These are phyloP conservation scores for Geosmithia flava DNA, from an alignment of 2,329 filamentous ascomycete genomes.

Conservation along the genomic window DNA sequence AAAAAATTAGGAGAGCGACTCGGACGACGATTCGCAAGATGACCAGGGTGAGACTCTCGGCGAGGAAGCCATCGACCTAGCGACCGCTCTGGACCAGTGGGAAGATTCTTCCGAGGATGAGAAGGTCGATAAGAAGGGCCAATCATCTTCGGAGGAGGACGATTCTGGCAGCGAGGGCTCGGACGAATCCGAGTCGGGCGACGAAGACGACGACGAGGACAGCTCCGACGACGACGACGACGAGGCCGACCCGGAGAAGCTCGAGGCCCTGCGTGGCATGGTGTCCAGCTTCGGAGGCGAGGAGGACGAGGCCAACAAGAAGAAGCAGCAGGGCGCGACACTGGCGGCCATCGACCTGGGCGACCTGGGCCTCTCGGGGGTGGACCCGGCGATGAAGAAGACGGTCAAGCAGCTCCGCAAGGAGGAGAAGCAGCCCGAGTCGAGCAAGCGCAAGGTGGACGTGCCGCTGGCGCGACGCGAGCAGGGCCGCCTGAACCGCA, in stretches of 20 bases:
- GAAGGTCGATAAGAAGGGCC: conserved; percentile 21
- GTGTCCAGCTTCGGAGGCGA: conserved; percentile 59
- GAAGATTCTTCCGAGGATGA: conserved; percentile 36
- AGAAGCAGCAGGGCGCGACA: conserved; percentile 23
- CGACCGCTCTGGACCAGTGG: conserved; percentile 42
- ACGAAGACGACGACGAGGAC: conserved; percentile 32
- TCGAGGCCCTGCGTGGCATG: conserved; percentile 54
- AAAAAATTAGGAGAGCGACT: conserved; percentile 39
- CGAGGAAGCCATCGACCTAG: conserved; percentile 46
- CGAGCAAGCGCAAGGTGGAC: conserved; percentile 47
- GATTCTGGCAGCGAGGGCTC: conserved; percentile 30
- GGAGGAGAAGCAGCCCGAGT: conserved; percentile 31
- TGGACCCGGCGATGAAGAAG: conserved; percentile 65
- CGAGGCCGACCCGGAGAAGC: conserved; percentile 37
- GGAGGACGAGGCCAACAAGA: conserved; percentile 39
- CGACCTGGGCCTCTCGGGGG: conserved; percentile 60
- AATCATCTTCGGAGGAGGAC: conserved; percentile 22
- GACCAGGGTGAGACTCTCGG: conserved; percentile 47
- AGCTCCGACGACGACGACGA: conserved; percentile 23
- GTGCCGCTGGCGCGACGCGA: conserved; percentile 76
- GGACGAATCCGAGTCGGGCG: conserved; percentile 24
- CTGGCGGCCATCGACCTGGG: conserved; percentile 61
- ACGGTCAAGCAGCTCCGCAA: conserved; percentile 64
- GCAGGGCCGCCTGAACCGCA: conserved; percentile 73
- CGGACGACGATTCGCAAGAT: conserved; percentile 38